phyloP scores from a whole-genome alignment of 78 protist genomes.

The Guillardia theta region DNA sequence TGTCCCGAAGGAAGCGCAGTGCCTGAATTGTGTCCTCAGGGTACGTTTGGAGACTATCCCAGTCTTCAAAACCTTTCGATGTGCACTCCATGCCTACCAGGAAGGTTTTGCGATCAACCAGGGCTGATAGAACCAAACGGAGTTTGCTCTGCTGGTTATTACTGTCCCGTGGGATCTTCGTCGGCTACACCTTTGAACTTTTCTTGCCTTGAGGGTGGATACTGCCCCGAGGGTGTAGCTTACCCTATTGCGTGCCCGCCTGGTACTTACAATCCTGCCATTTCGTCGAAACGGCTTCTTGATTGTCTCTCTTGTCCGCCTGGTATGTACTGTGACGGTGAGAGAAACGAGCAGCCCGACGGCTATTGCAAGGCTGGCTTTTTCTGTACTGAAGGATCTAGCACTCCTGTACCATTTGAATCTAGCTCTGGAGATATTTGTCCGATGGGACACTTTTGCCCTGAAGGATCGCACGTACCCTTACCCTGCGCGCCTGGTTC shows the following conservation, averaged over 20 bases:
- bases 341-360: not conserved
- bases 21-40: not conserved
- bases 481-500: not conserved
- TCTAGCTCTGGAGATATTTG: not conserved
- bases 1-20: not conserved
- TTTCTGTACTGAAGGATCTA: conserved; percentile 49
- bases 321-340: conserved; percentile 31
- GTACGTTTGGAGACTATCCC: not conserved
- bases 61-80: not conserved
- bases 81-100: conserved; percentile 2
- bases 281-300: not conserved
- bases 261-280: not conserved
- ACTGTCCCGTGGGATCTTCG: not conserved
- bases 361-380: conserved; percentile 58
- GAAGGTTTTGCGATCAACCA: not conserved
- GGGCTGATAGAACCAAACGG: not conserved
- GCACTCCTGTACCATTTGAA: not conserved
- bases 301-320: not conserved
- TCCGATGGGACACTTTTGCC: not conserved
- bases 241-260: conserved; percentile 40
- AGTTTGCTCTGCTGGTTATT: not conserved
- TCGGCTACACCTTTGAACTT: not conserved
- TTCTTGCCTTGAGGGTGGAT: conserved; percentile 42
- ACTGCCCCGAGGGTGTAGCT: conserved; percentile 18
- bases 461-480: not conserved